Evolutionary conservation across 371 early-diverging fungal species (phyloP).

Genomic region (Cokeromyces recurvatus): DNA sequence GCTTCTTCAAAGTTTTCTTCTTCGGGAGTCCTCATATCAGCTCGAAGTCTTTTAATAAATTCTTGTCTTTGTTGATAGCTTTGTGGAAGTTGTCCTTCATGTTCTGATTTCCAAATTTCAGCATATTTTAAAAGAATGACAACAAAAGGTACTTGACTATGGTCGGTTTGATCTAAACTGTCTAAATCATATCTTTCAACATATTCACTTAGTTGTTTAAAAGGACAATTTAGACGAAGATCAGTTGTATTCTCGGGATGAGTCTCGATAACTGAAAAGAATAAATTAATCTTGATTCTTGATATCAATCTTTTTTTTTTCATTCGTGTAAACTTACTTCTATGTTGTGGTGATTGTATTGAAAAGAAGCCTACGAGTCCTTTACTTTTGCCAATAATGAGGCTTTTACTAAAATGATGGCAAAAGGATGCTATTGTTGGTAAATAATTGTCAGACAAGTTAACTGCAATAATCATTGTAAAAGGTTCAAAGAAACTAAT

Average conservation of each 20-base stretch:
- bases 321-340: slow-evolving; percentile 35
- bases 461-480: slow-evolving; percentile 69
- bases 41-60: slow-evolving; percentile 57
- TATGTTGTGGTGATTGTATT: slow-evolving; percentile 71
- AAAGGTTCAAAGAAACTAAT: slow-evolving; percentile 66
- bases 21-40: slow-evolving; percentile 56
- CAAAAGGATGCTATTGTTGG: slow-evolving; percentile 57
- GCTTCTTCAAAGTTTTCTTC: slow-evolving; percentile 92
- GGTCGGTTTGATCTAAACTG: slow-evolving; percentile 60
- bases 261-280: slow-evolving; percentile 74
- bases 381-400: slow-evolving; percentile 65
- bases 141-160: slow-evolving; percentile 81
- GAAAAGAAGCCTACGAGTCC: slow-evolving; percentile 77
- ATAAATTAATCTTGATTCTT: neutral
- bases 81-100: slow-evolving; percentile 50
- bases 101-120: slow-evolving; percentile 60
- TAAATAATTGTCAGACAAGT: slow-evolving; percentile 53
- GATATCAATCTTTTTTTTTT: neutral
- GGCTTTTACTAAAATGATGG: slow-evolving; percentile 50
- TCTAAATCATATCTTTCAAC: slow-evolving; percentile 63
- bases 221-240: slow-evolving; percentile 80
- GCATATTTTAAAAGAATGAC: slow-evolving; percentile 74
- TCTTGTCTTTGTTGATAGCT: slow-evolving; percentile 61
- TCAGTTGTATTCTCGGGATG: slow-evolving; percentile 80
- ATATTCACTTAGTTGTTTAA: slow-evolving; percentile 61